Base-by-base conservation (phyloP, 352 stramenopile species). In the Globisporangium irregulare region DNA sequence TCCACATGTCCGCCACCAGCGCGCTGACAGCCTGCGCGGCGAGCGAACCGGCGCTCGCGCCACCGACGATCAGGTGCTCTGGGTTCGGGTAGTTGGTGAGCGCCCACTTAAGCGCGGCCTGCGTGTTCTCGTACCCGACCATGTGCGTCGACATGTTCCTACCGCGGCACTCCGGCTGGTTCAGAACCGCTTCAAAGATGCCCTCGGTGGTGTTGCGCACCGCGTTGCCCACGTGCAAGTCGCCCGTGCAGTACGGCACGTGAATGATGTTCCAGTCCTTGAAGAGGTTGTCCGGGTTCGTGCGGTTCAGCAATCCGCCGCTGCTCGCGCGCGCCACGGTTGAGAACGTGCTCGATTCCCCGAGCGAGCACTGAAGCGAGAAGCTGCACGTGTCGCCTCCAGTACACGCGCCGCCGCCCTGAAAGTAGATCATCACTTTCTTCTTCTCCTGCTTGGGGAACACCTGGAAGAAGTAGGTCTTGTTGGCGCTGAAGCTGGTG, bases 241-340 rank as follows among this genome's bases (percentile, higher is more conserved):
- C 82, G 50, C 82, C 80, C 24, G 82, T 90, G 77, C 84, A 92
- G 73, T 92, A 91, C 29, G 82, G 81, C 10, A 92, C 70, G 69
- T 87, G 78, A 4, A 92, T 76, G 59, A 91, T 79, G 72, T 87
- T 87, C 82, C 82, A 92, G 70, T 90, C 82, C 58, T 79, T 79
- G 66, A 91, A 90, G 46, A 82, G 56, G 66, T 91, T 92, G 60
- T 76, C 64, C n/a, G 64, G 53, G 32, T 87, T 57, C 22, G 73
- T 78, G 62, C 69, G 72, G 68, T 84, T 81, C 18, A 82, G 51
- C 32, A 86, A 41, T 18, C 79, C 79, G 10, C 56, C 66, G 69
- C 71, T 81, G 32, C 65, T 38, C 12, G 76, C 68, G 27, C 51
- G 59, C 24, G 74, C 73, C 41, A 73, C 74, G 4, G 67, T 56